Percentiles rank a stretch among this genome's conserved stretches.
Evolutionary conservation across 345 rosid species (phyloP).

Genomic region (Heritiera fomes): DNA sequence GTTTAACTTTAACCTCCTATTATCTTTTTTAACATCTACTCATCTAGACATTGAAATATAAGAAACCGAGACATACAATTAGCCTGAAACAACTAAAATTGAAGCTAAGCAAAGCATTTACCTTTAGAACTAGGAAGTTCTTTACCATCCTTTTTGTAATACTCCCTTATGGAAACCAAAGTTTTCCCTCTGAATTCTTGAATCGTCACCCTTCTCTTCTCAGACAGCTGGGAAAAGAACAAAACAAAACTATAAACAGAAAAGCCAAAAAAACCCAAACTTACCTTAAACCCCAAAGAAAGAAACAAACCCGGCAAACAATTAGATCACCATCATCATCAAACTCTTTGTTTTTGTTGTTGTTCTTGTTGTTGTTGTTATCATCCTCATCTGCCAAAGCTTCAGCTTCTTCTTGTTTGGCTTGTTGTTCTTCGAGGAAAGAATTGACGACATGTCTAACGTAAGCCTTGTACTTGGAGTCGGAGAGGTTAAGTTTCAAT

Average conservation of each 20-base stretch:
- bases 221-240: slow-evolving; percentile 48
- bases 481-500: slow-evolving; percentile 66
- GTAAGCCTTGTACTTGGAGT: slow-evolving; percentile 55
- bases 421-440: slow-evolving; percentile 61
- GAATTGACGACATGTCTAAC: slow-evolving; percentile 61
- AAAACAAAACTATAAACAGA: neutral
- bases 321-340: slow-evolving; percentile 83
- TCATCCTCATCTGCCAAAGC: neutral
- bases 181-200: slow-evolving; percentile 79
- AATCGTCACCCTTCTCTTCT: slow-evolving; percentile 81
- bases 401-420: slow-evolving; percentile 30
- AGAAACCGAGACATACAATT: neutral
- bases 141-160: slow-evolving; percentile 71
- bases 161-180: slow-evolving; percentile 87
- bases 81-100: neutral
- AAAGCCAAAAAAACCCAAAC: neutral
- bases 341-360: slow-evolving; percentile 41
- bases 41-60: neutral
- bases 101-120: slow-evolving; percentile 14
- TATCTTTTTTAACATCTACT: neutral
- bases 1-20: neutral
- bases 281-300: neutral
- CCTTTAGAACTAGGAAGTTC: slow-evolving; percentile 93
- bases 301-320: slow-evolving; percentile 59
- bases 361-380: slow-evolving; percentile 15